Base-by-base conservation (phyloP, 305 asterid species). In the Coffea humblotiana region DNA sequence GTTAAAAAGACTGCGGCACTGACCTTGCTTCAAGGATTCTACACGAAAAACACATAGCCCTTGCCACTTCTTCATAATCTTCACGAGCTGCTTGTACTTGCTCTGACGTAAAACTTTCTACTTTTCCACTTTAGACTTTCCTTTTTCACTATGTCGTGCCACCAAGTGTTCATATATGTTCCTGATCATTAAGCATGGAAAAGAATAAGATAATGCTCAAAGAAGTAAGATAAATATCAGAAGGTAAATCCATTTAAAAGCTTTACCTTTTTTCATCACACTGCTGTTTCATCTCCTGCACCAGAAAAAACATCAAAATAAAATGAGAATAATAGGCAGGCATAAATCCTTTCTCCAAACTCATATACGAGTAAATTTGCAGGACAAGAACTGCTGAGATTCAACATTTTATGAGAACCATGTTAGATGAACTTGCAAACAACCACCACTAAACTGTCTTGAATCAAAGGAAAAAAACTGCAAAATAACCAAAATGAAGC, bases 221-320 rank as follows among this genome's bases (percentile, higher is more conserved):
- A 47, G 29, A 37, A n/a, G 47, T 21, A 40, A 70, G 23, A 52
- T 40, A 58, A 77, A 81, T 35, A 74, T 47, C 75, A 84, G 54
- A 66, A 35, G 3, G 37, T 13, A 58, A 15, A 68, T 27, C 16
- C 54, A 58, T 52, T 11, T 0, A 66, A 76, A 25, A 77, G 43
- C 48, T 58, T 72, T 83, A 96, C 98, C 98, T 92, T 89, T 96
- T 96, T 84, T 94, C 99, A 78, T 94, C 97, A 40, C 97, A 91
- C 84, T 91, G 98, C 90, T 94, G 88, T 83, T 92, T 96, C 99
- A 96, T 94, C 89, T 96, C 98, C 99, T 96, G 96, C 88, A 85
- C 75, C 84, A 80, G 72, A 48, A 84, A 86, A 84, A 85, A 72
- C 70, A 84, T 80, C 79, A 77, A 67, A 63, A 82, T 66, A 71